Conservation (phyloP, 179 eudicot species). For the Drosera spatulata region DNA sequence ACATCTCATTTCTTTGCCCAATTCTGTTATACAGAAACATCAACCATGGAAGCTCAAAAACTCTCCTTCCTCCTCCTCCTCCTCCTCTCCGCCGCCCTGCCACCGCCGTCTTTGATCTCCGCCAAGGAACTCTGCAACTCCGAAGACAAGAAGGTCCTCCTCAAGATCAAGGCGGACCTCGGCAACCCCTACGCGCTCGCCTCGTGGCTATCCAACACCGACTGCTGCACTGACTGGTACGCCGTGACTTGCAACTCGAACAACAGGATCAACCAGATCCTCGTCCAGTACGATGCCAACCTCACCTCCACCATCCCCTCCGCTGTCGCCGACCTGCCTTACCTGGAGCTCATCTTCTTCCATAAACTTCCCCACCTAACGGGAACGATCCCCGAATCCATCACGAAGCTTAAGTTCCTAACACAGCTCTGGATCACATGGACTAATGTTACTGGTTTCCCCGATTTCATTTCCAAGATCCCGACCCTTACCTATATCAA, state of each 20-base stretch:
- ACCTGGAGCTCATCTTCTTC: conserved; percentile 20
- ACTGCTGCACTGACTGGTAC: conserved; percentile 28
- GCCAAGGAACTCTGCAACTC: conserved; percentile 37
- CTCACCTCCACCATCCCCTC: conserved; percentile 34
- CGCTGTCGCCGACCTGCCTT: conserved; percentile 46
- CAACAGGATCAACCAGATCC: conserved; percentile 26
- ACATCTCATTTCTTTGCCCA: too few species aligned
- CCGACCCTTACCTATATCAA: conserved; percentile 11
- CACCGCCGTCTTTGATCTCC: conserved; percentile 8
- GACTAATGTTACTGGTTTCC: conserved; percentile 35
- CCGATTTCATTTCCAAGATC: conserved; percentile 24
- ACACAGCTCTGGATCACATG: conserved; percentile 6
- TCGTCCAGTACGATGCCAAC: conserved; percentile 11
- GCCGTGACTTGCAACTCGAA: conserved; percentile 27
- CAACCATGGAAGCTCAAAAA: too few species aligned
- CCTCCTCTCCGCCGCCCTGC: neutral
- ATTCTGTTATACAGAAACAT: too few species aligned
- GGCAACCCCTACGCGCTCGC: conserved; percentile 29
- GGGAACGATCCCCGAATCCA: conserved; percentile 26
- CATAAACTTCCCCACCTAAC: conserved; percentile 21
- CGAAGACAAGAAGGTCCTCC: conserved; percentile 42
- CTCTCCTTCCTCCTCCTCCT: neutral
- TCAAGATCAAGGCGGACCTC: conserved; percentile 31
- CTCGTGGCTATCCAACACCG: conserved; percentile 20
- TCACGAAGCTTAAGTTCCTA: conserved; percentile 21